These are phyloP conservation scores for Glebionis coronaria DNA, from an alignment of 129 eudicot genomes.

Conservation along the genomic window DNA sequence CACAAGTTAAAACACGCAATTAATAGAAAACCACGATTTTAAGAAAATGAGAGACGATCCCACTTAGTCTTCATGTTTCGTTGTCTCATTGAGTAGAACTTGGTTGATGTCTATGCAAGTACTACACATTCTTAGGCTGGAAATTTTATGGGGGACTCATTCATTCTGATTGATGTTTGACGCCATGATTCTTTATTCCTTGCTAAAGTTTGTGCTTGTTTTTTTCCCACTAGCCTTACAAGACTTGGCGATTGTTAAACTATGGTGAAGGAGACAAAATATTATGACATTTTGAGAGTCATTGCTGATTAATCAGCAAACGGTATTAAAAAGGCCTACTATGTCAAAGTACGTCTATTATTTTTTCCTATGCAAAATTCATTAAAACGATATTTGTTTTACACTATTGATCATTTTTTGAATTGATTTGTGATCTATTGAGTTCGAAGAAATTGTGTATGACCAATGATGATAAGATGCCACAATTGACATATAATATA, in stretches of 20 bases:
- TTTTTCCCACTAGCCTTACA: constrained; percentile 13
- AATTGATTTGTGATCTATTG: neutral
- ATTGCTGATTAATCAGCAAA: constrained; percentile 49
- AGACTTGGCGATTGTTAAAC: constrained; percentile 17
- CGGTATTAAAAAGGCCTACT: constrained; percentile 86
- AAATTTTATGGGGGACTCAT: constrained; percentile 8
- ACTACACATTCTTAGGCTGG: too few species aligned
- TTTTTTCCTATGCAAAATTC: neutral
- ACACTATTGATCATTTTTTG: constrained; percentile 1
- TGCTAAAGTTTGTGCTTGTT: neutral
- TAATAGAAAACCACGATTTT: too few species aligned
- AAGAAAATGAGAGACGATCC: too few species aligned
- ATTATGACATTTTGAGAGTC: constrained; percentile 78
- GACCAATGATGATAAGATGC: neutral
- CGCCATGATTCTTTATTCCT: neutral
- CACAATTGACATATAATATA: neutral
- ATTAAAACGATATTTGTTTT: neutral
- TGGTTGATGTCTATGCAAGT: too few species aligned
- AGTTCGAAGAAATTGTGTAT: constrained; percentile 3
- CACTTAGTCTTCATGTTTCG: too few species aligned
- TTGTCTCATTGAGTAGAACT: too few species aligned
- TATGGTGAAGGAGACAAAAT: constrained; percentile 77
- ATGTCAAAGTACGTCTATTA: constrained; percentile 51
- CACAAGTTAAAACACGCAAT: too few species aligned
- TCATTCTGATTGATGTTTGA: neutral